These are phyloP conservation scores for Basipetospora chlamydospora DNA, from an alignment of 2,329 filamentous ascomycete species.

Conservation along the genomic window DNA sequence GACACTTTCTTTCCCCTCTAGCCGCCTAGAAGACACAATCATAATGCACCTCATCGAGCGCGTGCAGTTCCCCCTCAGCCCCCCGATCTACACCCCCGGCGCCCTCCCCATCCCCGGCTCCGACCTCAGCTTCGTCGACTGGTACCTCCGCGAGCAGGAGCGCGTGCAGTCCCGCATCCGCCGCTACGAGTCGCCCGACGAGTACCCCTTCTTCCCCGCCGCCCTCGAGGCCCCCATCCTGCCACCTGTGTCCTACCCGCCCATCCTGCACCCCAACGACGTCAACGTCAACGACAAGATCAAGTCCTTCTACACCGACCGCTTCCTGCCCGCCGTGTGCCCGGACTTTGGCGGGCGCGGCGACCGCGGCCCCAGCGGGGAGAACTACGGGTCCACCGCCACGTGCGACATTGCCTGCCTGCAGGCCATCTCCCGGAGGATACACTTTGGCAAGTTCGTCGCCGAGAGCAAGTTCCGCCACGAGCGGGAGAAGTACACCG, in stretches of 20 bases:
- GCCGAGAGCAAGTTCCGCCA: constrained; percentile 88
- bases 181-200: constrained; percentile 89
- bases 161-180: constrained; percentile 82
- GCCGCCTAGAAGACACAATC: constrained; percentile 93
- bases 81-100: constrained; percentile 69
- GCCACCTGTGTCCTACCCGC: constrained; percentile 75
- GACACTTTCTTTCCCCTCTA: no score
- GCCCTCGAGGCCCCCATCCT: constrained; percentile 68
- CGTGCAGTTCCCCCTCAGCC: constrained; percentile 90
- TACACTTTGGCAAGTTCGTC: constrained; percentile 98
- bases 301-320: constrained; percentile 68
- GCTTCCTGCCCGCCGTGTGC: constrained; percentile 75
- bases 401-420: constrained; percentile 83
- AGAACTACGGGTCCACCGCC: constrained; percentile 90
- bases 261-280: constrained; percentile 72
- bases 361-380: constrained; percentile 71
- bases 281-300: constrained; percentile 85
- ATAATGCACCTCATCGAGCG: constrained; percentile 94
- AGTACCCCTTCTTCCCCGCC: constrained; percentile 91
- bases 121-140: constrained; percentile 76
- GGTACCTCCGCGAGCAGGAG: constrained; percentile 83
- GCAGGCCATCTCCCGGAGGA: constrained; percentile 76
- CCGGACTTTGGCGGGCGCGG: constrained; percentile 52
- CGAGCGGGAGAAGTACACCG: constrained; percentile 66
- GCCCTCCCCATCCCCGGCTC: constrained; percentile 65